Conservation (phyloP, 768 basidiomycete genomes). For the Pulveroboletus sp. region DNA sequence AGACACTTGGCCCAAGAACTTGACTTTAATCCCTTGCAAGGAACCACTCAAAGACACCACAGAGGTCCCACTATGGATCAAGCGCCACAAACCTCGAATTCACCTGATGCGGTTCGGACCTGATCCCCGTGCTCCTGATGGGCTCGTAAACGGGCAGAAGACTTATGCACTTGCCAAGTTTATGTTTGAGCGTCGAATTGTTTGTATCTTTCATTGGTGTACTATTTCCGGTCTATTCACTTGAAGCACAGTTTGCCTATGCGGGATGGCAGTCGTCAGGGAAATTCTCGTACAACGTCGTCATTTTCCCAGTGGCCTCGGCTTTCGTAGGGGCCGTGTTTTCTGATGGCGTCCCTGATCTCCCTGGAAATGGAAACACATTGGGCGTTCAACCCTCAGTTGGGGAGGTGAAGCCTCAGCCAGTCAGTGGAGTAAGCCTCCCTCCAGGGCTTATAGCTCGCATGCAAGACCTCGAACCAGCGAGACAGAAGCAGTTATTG, state of each 20-base stretch:
- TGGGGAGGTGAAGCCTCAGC: constrained; percentile 7
- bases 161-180: constrained; percentile 40
- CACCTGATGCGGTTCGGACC: constrained; percentile 39
- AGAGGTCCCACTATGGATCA: constrained; percentile 48
- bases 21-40: constrained; percentile 39
- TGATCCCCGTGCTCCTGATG: constrained; percentile 32
- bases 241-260: constrained; percentile 40
- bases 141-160: constrained; percentile 38
- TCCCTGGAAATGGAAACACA: constrained; percentile 24
- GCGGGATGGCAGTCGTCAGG: constrained; percentile 49
- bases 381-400: constrained; percentile 4
- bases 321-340: constrained; percentile 48
- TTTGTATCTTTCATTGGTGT: constrained; percentile 28
- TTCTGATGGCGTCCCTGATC: constrained; percentile 46
- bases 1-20: constrained; percentile 48
- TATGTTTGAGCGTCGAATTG: constrained; percentile 41
- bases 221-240: constrained; percentile 1
- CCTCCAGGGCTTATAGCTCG: constrained; percentile 14
- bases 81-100: constrained; percentile 30
- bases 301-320: constrained; percentile 41
- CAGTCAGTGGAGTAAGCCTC: neutral
- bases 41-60: constrained; percentile 36
- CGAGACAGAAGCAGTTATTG: constrained; percentile 19
- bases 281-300: constrained; percentile 38
- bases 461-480: constrained; percentile 23